Percentiles rank a stretch among this genome's conserved stretches.
Conservation (phyloP, 176 grass and related monocot genomes). For the Ananas comosus region DNA sequence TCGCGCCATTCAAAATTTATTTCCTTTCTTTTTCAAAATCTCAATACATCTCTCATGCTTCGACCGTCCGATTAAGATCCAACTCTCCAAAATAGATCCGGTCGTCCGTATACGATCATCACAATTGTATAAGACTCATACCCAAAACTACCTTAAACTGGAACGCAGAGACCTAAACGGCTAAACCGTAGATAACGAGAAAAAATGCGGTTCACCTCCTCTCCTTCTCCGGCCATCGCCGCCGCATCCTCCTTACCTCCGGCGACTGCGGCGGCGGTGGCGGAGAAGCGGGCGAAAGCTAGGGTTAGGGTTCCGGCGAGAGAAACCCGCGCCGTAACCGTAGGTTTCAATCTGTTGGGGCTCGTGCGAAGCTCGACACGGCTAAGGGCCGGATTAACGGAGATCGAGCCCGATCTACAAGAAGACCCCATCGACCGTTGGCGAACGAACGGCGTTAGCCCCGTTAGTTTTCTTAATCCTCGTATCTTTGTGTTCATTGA, state of each 20-base stretch:
- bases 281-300: too few relatives aligned
- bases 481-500: not conserved
- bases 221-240: not conserved
- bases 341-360: not conserved
- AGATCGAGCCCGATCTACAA: slow-evolving; percentile 76
- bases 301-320: not conserved
- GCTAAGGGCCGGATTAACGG: slow-evolving; percentile 20
- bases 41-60: not conserved
- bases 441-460: slow-evolving; percentile 55
- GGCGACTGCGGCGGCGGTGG: not conserved
- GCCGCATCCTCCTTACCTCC: not conserved
- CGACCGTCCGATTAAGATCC: not conserved
- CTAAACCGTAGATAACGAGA: not conserved
- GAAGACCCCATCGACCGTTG: slow-evolving; percentile 69
- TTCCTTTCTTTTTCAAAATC: not conserved
- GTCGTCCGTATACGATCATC: not conserved
- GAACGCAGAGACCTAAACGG: not conserved
- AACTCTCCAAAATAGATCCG: not conserved
- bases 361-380: not conserved
- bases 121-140: not conserved
- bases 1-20: not conserved
- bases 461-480: slow-evolving; percentile 30
- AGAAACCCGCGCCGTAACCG: not conserved
- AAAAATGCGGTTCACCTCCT: not conserved
- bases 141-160: not conserved